Base-by-base conservation (phyloP, 305 asterid species). In the Stenogyne calaminthoides region DNA sequence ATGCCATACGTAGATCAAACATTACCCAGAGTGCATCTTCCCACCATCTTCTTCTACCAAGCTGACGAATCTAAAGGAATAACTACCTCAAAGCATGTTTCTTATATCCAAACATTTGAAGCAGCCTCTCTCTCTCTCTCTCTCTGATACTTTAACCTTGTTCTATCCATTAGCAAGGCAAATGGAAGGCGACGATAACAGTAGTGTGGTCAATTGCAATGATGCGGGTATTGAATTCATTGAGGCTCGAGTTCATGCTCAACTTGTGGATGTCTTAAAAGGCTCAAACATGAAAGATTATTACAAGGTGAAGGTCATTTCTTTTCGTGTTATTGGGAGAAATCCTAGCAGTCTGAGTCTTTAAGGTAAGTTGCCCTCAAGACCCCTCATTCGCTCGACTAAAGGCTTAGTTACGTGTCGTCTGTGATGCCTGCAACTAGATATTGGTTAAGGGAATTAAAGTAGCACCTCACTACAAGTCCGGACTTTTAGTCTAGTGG, bases 151-250 rank as follows among this genome's bases (percentile, higher is more conserved):
- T 29, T 67, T 80, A 7, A 55, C 74, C 0, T 34, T 57, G 3
- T 83, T 79, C 64, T 86, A 79, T 64, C 88, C 90, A 0, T 16
- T 86, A 19, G 88, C 88, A 0, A 87, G 88, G 9, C n/a, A 20
- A 55, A 25, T 79, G 18, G 25, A 74, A 61, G 46, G 2, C 6
- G n/a, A 6, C 6, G 74, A 61, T 34, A 25, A 10, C 10, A 54
- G 20, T 7, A 54, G 20, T 7, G 19, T 18, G 7, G 40, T 83
- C 2, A 77, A 86, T 11, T 86, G 88, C 64, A 74, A 71, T 15
- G 86, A 83, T 5, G 77, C 66, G 2, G 91, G 91, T 9, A 81
- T 72, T 0, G 49, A 68, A 22, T 84, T 74, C 67, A 36, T 70
- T 0, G 84, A 77, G 9, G 76, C 84, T 20, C 78, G 57, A 12